These are phyloP conservation scores for Gossypium rotundifolium DNA, from an alignment of 345 rosid species.

Conservation along the genomic window DNA sequence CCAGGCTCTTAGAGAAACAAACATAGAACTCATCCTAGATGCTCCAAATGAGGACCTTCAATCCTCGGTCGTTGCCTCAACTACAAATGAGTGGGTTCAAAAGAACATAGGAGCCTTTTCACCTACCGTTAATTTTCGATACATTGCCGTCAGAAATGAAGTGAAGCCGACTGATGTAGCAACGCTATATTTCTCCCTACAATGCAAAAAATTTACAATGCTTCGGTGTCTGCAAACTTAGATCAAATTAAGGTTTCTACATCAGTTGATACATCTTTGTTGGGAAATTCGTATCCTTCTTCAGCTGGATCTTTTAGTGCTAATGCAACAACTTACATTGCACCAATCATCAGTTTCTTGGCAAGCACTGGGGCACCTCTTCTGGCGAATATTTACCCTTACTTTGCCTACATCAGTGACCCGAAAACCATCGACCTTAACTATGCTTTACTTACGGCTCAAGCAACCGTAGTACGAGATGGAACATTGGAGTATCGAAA, in stretches of 20 bases:
- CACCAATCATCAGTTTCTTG: slow-evolving; percentile 19
- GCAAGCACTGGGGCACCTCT: slow-evolving; percentile 25
- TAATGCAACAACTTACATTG: not conserved
- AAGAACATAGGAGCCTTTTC: slow-evolving; percentile 22
- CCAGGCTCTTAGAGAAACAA: slow-evolving; percentile 28
- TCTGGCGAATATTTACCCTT: slow-evolving; percentile 27
- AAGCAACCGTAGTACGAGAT: slow-evolving; percentile 8
- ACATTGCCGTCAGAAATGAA: slow-evolving; percentile 32
- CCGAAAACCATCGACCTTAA: not conserved
- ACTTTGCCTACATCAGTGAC: slow-evolving; percentile 13
- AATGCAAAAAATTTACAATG: not conserved
- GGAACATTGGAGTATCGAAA: slow-evolving; percentile 9
- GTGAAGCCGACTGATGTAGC: not conserved
- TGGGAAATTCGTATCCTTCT: not conserved
- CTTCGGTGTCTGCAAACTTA: slow-evolving; percentile 5
- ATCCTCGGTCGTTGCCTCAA: slow-evolving; percentile 12
- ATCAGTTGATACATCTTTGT: slow-evolving; percentile 10
- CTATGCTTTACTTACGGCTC: slow-evolving; percentile 13
- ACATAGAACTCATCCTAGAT: slow-evolving; percentile 30
- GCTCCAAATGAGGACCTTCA: slow-evolving; percentile 24
- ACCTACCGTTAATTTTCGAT: slow-evolving; percentile 28
- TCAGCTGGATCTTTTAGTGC: not conserved
- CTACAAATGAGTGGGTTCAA: slow-evolving; percentile 29
- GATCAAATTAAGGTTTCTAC: slow-evolving; percentile 33
- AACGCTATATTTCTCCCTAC: not conserved